These are phyloP conservation scores for Zanthoxylum bungeanum DNA, from an alignment of 345 rosid genomes.

Conservation along the genomic window DNA sequence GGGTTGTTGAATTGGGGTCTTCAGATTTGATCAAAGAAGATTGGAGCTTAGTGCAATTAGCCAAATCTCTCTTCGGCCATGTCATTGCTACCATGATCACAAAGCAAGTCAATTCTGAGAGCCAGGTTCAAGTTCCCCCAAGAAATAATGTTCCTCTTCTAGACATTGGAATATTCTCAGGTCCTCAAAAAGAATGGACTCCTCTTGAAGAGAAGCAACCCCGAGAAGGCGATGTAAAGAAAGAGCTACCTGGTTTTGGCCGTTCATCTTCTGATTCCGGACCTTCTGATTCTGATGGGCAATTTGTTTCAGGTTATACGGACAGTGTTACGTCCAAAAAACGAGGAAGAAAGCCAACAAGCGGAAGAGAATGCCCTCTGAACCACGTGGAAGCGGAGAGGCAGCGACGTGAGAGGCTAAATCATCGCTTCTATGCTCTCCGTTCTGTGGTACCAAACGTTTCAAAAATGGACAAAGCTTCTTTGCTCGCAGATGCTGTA, in stretches of 20 bases:
- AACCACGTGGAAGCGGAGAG: conserved; percentile 86
- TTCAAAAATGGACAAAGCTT: conserved; percentile 90
- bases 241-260: conserved; percentile 23
- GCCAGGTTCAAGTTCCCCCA: conserved; percentile 9
- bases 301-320: conserved; percentile 6
- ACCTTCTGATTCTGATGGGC: conserved; percentile 26
- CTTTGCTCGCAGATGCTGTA: conserved; percentile 67
- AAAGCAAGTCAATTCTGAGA: conserved; percentile 7
- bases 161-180: conserved; percentile 20
- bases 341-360: conserved; percentile 37
- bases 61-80: conserved; percentile 35
- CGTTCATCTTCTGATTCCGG: conserved; percentile 42
- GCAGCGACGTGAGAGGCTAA: conserved; percentile 76
- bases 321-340: conserved; percentile 19
- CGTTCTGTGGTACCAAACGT: conserved; percentile 88
- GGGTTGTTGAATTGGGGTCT: conserved; percentile 63
- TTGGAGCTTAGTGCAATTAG: conserved; percentile 32
- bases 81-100: conserved; percentile 8
- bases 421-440: conserved; percentile 69
- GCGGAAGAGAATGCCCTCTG: conserved; percentile 33
- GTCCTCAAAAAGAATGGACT: conserved; percentile 14
- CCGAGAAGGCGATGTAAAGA: neutral
- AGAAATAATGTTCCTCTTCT: conserved; percentile 17
- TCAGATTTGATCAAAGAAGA: conserved; percentile 33
- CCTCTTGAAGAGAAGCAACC: conserved; percentile 13